These are phyloP conservation scores for Earliella scabrosa DNA, from an alignment of 1,284 basidiomycete genomes.

Conservation along the genomic window DNA sequence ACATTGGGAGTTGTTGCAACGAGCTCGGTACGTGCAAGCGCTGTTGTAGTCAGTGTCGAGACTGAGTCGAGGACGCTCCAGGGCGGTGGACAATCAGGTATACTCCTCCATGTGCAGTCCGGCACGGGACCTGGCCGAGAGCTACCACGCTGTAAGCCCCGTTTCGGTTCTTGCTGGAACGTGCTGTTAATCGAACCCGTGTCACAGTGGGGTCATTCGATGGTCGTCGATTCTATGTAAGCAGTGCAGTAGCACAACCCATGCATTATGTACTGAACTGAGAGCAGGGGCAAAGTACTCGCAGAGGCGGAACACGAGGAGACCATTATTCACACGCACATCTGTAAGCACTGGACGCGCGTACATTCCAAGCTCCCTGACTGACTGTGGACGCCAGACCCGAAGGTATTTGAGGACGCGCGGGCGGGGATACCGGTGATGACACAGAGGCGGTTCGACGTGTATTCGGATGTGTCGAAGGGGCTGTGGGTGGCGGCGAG, in stretches of 20 bases:
- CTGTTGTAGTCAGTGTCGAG: background rate
- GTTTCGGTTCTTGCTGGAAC: conserved; percentile 32
- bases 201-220: conserved; percentile 87
- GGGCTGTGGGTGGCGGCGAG: conserved; percentile 23
- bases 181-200: background rate
- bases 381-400: conserved; percentile 56
- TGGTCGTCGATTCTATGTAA: conserved; percentile 88
- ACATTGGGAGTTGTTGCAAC: conserved; percentile 94
- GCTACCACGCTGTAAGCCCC: conserved; percentile 84
- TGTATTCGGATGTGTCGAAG: conserved; percentile 78
- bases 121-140: conserved; percentile 81
- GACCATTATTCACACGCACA: conserved; percentile 79
- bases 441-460: conserved; percentile 88
- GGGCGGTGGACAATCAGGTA: conserved; percentile 96
- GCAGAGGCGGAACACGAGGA: conserved; percentile 82
- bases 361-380: conserved; percentile 5
- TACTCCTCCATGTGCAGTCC: conserved; percentile 97
- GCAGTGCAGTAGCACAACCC: conserved; percentile 32
- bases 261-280: conserved; percentile 2
- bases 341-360: conserved; percentile 58
- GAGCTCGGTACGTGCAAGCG: conserved; percentile 65
- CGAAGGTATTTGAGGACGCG: conserved; percentile 68
- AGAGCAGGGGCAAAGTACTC: conserved; percentile 77
- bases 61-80: conserved; percentile 33
- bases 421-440: conserved; percentile 88